Evolutionary conservation across 805 yeast species (phyloP).

Genomic region (Saturnispora sekii): DNA sequence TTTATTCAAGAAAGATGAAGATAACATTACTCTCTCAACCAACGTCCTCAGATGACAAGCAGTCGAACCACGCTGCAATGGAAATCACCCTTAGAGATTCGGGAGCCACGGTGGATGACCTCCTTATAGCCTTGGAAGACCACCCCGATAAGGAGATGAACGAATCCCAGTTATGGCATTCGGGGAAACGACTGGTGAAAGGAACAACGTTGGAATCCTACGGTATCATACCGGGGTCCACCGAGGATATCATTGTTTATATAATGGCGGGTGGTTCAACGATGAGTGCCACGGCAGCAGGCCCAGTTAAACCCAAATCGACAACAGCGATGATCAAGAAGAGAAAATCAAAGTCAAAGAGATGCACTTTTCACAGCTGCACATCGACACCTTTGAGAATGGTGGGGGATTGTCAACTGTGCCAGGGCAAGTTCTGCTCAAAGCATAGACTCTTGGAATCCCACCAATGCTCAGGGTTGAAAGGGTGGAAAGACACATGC

Average conservation of each 20-base stretch:
- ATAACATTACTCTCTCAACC: constrained; percentile 22
- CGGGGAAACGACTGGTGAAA: constrained; percentile 26
- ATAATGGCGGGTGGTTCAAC: constrained; percentile 13
- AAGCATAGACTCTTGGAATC: constrained; percentile 81
- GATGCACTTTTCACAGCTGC: constrained; percentile 50
- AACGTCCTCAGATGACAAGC: constrained; percentile 1
- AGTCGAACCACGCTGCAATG: constrained; percentile 29
- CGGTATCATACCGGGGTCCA: constrained; percentile 21
- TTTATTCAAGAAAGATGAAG: constrained; percentile 29
- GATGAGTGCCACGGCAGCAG: too few species aligned
- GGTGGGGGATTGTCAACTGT: constrained; percentile 79
- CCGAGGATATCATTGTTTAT: constrained; percentile 20
- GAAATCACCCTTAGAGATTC: constrained; percentile 39
- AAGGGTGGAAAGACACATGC: constrained; percentile 69
- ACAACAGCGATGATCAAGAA: too few species aligned
- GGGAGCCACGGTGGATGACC: constrained; percentile 42
- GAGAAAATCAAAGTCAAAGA: constrained; percentile 31
- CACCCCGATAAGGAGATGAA: constrained; percentile 16
- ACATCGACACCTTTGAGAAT: constrained; percentile 51
- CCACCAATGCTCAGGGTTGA: constrained; percentile 71
- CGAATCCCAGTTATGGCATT: constrained; percentile 24
- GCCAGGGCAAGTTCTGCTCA: constrained; percentile 79
- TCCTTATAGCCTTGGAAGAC: constrained; percentile 29
- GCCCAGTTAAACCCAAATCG: too few species aligned
- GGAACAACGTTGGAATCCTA: constrained; percentile 18